Percentiles rank a stretch among this genome's conserved stretches.
These are phyloP conservation scores for Solanum infundibuliforme DNA, from an alignment of 257 asterid species.

Conservation along the genomic window DNA sequence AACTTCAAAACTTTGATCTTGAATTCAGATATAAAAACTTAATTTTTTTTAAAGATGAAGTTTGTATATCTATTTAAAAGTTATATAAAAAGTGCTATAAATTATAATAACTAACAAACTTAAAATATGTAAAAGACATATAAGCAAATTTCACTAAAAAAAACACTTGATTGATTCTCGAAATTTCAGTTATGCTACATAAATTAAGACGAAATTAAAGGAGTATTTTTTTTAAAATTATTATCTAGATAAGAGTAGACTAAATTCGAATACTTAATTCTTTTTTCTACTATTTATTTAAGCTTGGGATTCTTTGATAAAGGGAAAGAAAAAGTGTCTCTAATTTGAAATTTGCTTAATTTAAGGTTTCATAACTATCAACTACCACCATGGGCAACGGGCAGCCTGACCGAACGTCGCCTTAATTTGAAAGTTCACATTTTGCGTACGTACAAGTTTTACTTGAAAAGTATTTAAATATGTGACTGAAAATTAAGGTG, in stretches of 20 bases:
- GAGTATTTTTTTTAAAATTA: too few species aligned
- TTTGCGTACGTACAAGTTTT: not conserved
- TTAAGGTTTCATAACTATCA: conserved; percentile 21
- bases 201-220: too few species aligned
- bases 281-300: not conserved
- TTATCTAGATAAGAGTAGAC: not conserved
- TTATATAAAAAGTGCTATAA: not conserved
- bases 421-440: not conserved
- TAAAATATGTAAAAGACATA: not conserved
- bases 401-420: conserved; percentile 21
- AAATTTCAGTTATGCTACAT: too few species aligned
- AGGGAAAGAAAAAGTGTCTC: conserved; percentile 2
- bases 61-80: not conserved
- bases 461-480: not conserved
- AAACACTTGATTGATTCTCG: not conserved
- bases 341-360: conserved; percentile 12
- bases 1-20: not conserved
- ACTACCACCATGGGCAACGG: conserved; percentile 29
- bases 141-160: not conserved
- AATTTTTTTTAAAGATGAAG: too few species aligned
- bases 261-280: not conserved
- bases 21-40: not conserved
- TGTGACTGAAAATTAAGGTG: not conserved
- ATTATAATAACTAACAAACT: not conserved
- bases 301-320: not conserved